Percentiles rank a stretch among this genome's conserved stretches.
Evolutionary conservation across 257 asterid genomes (phyloP).

Genomic region (Lithospermum erythrorhizon): DNA sequence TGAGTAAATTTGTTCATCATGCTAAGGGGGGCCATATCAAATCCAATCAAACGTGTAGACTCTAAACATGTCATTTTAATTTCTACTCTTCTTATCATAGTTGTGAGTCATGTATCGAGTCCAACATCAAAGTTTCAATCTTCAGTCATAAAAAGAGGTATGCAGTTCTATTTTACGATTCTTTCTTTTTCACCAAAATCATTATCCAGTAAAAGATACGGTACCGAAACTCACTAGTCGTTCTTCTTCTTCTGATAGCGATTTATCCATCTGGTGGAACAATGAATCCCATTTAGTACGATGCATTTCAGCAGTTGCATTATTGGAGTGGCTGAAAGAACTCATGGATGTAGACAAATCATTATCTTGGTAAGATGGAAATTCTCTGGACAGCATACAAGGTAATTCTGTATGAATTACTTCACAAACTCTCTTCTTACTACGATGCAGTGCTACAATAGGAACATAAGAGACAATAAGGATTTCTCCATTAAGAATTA

Average conservation of each 20-base stretch:
- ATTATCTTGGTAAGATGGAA: conserved; percentile 37
- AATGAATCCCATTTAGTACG: conserved; percentile 51
- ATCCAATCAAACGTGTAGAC: too few relatives aligned
- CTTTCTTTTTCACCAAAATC: too few relatives aligned
- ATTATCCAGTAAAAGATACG: background rate
- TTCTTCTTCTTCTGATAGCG: conserved; percentile 74
- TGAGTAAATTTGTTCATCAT: too few relatives aligned
- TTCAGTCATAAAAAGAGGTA: too few relatives aligned
- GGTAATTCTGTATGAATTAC: conserved; percentile 71
- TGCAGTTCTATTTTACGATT: too few relatives aligned
- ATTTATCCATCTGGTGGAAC: conserved; percentile 63
- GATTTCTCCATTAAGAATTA: conserved; percentile 2
- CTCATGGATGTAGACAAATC: conserved; percentile 12
- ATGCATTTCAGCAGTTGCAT: conserved; percentile 43
- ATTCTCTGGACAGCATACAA: conserved; percentile 49
- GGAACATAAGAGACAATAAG: conserved; percentile 9
- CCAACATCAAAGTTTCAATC: too few relatives aligned
- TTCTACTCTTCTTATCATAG: too few relatives aligned
- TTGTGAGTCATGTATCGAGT: too few relatives aligned
- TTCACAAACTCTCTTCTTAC: conserved; percentile 67
- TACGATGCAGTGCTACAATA: conserved; percentile 64
- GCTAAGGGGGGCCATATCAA: too few relatives aligned
- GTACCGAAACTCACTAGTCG: conserved; percentile 44
- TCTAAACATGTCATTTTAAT: too few relatives aligned
- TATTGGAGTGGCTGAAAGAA: conserved; percentile 17